A percentile compares a stretch with the other conserved stretches of the same genome.
These are phyloP conservation scores for Penicillium sp. DNA, from an alignment of 2,329 filamentous ascomycete species.

Conservation along the genomic window DNA sequence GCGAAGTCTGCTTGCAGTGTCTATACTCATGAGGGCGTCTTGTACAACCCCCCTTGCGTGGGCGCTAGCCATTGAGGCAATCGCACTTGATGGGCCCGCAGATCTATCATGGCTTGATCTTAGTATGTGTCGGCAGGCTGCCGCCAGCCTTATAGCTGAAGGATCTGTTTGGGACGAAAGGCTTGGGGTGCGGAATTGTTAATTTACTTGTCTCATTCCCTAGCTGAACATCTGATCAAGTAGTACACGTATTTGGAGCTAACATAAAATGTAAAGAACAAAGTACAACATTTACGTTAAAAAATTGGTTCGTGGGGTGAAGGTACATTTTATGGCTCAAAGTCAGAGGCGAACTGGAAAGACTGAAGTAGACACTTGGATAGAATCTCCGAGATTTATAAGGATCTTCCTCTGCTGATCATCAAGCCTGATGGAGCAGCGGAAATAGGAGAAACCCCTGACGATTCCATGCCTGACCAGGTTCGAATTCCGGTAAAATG, in stretches of 20 bases:
- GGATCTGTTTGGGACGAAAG: slow-evolving; percentile 49
- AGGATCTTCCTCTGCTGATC: slow-evolving; percentile 4
- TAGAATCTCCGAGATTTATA: neutral
- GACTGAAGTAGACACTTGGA: neutral
- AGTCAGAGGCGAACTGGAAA: neutral
- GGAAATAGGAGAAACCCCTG: slow-evolving; percentile 1
- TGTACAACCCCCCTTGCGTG: slow-evolving; percentile 50
- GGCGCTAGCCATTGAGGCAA: slow-evolving; percentile 48
- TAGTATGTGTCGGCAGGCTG: slow-evolving; percentile 36
- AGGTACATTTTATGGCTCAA: neutral
- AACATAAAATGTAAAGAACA: neutral
- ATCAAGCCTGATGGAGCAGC: neutral
- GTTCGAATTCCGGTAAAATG: slow-evolving; percentile 1
- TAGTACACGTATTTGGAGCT: slow-evolving; percentile 33
- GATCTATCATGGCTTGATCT: slow-evolving; percentile 31
- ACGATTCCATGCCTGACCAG: neutral
- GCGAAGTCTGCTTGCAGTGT: slow-evolving; percentile 41
- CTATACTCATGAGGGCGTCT: slow-evolving; percentile 52
- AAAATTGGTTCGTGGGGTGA: neutral
- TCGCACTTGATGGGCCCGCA: slow-evolving; percentile 49
- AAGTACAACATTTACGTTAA: neutral
- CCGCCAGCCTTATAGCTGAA: slow-evolving; percentile 30
- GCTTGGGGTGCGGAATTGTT: slow-evolving; percentile 32
- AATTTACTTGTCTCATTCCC: slow-evolving; percentile 33
- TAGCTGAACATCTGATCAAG: slow-evolving; percentile 39